A percentile compares a stretch with the other conserved stretches of the same genome.
phyloP scores from a whole-genome alignment of 495 filamentous ascomycete species.

The Astrothelium macrocarpum region DNA sequence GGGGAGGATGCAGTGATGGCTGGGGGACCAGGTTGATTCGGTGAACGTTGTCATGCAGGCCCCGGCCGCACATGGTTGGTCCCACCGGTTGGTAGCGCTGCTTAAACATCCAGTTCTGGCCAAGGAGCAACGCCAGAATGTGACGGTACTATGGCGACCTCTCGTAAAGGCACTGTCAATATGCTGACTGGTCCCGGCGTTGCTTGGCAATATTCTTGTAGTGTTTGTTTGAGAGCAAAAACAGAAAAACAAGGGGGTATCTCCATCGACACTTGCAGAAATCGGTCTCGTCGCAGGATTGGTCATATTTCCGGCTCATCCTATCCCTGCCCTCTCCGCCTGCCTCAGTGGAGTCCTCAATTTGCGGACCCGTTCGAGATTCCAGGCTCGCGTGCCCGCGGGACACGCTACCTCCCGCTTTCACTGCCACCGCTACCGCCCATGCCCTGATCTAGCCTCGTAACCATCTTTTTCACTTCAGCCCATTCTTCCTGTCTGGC shows the following conservation, averaged over 20 bases:
- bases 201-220: background rate
- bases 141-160: slow-evolving; percentile 1
- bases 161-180: background rate
- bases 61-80: background rate
- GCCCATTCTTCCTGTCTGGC: background rate
- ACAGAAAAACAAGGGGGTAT: background rate
- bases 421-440: background rate
- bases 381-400: background rate
- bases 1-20: no score
- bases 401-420: background rate
- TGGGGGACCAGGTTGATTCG: background rate
- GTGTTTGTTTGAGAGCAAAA: background rate
- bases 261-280: background rate
- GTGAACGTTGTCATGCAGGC: background rate
- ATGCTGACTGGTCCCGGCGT: background rate
- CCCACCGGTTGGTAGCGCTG: background rate
- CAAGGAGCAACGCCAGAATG: background rate
- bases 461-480: slow-evolving; percentile 2
- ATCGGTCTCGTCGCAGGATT: background rate
- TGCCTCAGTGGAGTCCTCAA: no score
- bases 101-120: background rate
- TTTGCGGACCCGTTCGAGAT: background rate
- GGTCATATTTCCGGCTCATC: background rate
- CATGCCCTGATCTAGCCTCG: slow-evolving; percentile 5
- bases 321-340: background rate